Evolutionary conservation across 805 yeast genomes (phyloP).

Genomic region (Lachancea dasiensis): DNA sequence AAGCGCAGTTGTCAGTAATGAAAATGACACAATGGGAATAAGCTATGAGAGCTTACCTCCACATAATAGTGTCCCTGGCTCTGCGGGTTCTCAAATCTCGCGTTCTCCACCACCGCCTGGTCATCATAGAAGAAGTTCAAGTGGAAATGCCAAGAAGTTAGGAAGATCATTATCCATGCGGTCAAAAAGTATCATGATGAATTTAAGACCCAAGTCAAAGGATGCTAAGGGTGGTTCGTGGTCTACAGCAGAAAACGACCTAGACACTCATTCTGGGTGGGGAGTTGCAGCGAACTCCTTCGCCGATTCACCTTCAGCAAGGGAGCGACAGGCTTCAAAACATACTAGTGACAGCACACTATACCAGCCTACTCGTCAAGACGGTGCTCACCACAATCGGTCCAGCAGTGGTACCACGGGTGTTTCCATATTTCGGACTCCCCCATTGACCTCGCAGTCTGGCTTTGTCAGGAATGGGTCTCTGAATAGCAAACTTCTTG

Average conservation of each 20-base stretch:
- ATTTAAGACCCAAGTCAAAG: constrained; percentile 19
- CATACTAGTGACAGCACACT: constrained; percentile 29
- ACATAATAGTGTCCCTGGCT: not conserved
- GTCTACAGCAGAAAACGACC: constrained; percentile 8
- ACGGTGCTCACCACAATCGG: constrained; percentile 9
- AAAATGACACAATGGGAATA: constrained; percentile 4
- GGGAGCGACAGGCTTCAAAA: constrained; percentile 11
- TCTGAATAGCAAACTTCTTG: constrained; percentile 3
- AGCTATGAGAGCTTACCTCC: constrained; percentile 3
- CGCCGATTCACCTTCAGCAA: constrained; percentile 7
- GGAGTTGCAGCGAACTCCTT: constrained; percentile 21
- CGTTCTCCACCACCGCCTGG: constrained; percentile 8
- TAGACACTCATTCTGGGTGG: constrained; percentile 33
- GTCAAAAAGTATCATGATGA: constrained; percentile 25
- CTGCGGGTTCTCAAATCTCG: not conserved
- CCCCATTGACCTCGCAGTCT: constrained; percentile 17
- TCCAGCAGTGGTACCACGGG: constrained; percentile 17
- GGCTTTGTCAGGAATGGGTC: constrained; percentile 1
- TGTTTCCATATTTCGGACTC: constrained; percentile 24
- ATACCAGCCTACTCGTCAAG: constrained; percentile 6
- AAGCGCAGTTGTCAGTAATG: not conserved
- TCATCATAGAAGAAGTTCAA: constrained; percentile 12
- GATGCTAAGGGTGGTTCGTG: not conserved
- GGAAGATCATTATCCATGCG: constrained; percentile 33
- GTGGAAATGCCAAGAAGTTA: constrained; percentile 16